Evolutionary conservation across 768 basidiomycete genomes (phyloP), one percentile per base, ranked within the genome.

Genomic region (Lactifluus hygrophoroides): DNA sequence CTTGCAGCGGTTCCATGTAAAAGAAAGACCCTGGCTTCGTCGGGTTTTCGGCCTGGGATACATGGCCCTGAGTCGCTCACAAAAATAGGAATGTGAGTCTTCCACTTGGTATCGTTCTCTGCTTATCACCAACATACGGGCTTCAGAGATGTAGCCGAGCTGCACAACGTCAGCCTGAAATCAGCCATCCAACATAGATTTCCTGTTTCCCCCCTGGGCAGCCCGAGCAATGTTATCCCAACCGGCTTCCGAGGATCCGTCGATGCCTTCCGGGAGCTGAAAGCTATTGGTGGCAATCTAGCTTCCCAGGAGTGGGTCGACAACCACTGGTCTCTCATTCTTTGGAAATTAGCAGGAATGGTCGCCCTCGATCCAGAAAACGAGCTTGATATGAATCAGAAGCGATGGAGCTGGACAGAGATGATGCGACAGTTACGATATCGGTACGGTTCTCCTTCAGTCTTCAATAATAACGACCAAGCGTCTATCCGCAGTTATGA

Each of bases 301-400:
- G 88, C 82, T 2, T 88, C 84, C 8, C 75, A 82, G 62, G 71
- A 76, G 23, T 99, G 96, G 96, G 84, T 96, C 1, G 81, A 88
- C 51, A 97, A 97, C 66, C 94, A 96, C 65, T 99, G 93, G 90
- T 70, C 74, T 10, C 72, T 94, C 45, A 82, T 98, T 30, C 77
- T 99, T 3, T 99, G 96, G 96, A 99, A 99, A 72, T 72, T 96
- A 21, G 91, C 93, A 3, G 88, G 90, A 13, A 83, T 92, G 79
- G 86, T 84, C 1, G 75, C 78, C 35, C 76, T 93, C 1, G 83
- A 90, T 57, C 93, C 94, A 4, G 69, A 77, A 25, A 73, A 75
- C 40, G 83, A 83, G 66, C 67, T 59, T 14, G 71, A 79, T 46
- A 73, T 76, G 49, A 63, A 64, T 19, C 70, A 66, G 55, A 81